Evolutionary conservation across 2,329 filamentous ascomycete species (phyloP).

Genomic region (Hypoxylon rubiginosum): DNA sequence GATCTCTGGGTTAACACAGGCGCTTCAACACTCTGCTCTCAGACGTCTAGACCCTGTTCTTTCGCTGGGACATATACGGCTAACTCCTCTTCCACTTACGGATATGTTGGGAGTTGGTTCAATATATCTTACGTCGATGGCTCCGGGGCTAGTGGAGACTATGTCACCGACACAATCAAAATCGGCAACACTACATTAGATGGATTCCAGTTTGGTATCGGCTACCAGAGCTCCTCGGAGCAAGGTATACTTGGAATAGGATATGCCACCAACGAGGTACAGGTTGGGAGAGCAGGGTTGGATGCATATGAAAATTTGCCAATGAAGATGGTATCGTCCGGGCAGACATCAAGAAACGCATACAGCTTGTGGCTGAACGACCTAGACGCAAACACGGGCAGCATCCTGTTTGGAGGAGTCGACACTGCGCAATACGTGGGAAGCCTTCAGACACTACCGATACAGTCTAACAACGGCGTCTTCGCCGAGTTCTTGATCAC

Average conservation of each 20-base stretch:
- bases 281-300: slow-evolving; percentile 69
- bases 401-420: slow-evolving; percentile 81
- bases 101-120: slow-evolving; percentile 80
- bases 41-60: slow-evolving; percentile 65
- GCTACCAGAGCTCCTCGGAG: slow-evolving; percentile 70
- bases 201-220: slow-evolving; percentile 79
- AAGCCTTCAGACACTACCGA: slow-evolving; percentile 74
- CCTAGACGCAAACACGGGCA: slow-evolving; percentile 73
- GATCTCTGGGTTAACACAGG: slow-evolving; percentile 79
- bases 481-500: slow-evolving; percentile 78
- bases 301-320: slow-evolving; percentile 77
- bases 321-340: slow-evolving; percentile 71
- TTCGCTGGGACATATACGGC: slow-evolving; percentile 76
- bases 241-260: slow-evolving; percentile 90
- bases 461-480: slow-evolving; percentile 66
- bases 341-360: slow-evolving; percentile 73
- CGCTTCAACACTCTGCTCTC: slow-evolving; percentile 70
- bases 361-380: slow-evolving; percentile 85
- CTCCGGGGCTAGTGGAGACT: slow-evolving; percentile 81
- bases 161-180: slow-evolving; percentile 79
- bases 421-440: slow-evolving; percentile 76
- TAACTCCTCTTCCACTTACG: slow-evolving; percentile 81
- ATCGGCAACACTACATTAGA: slow-evolving; percentile 68
- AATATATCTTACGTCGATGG: slow-evolving; percentile 92
- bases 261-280: slow-evolving; percentile 83